phyloP scores from a whole-genome alignment of 176 grass and related monocot genomes.

The Lolium multiflorum region DNA sequence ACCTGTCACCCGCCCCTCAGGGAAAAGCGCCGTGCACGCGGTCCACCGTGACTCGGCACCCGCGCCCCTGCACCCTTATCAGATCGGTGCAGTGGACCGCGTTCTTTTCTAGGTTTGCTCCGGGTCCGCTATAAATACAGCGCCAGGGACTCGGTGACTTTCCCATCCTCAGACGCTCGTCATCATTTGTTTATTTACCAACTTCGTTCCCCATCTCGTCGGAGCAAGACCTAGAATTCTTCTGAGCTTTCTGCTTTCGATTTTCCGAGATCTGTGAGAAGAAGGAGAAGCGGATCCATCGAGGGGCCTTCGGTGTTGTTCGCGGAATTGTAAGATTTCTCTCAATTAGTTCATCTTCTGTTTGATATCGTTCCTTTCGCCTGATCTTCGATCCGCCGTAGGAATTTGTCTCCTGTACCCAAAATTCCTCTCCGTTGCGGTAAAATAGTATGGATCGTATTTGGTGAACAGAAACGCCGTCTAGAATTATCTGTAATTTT shows the following conservation, averaged over 20 bases:
- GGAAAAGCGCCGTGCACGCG: conserved; percentile 13
- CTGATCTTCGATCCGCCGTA: background rate
- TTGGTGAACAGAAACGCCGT: background rate
- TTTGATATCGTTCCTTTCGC: background rate
- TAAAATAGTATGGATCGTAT: background rate
- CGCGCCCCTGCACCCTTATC: background rate
- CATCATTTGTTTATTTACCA: background rate
- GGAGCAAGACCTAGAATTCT: background rate
- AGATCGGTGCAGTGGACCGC: conserved; percentile 33
- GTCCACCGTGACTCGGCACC: conserved; percentile 9
- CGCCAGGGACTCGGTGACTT: background rate
- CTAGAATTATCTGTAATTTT: background rate
- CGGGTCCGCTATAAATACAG: conserved; percentile 36
- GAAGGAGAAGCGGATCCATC: background rate
- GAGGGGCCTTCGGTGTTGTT: background rate
- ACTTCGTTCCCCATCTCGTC: background rate
- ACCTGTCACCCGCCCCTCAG: background rate
- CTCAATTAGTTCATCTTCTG: background rate
- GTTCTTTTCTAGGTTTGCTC: background rate
- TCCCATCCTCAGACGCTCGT: background rate
- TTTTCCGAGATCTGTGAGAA: background rate
- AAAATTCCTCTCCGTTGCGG: background rate
- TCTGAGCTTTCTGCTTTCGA: background rate
- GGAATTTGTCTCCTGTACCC: background rate
- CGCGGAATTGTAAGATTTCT: conserved; percentile 45